Base-by-base conservation (phyloP, 2,329 filamentous ascomycete species). In the Colletotrichum simmondsii region DNA sequence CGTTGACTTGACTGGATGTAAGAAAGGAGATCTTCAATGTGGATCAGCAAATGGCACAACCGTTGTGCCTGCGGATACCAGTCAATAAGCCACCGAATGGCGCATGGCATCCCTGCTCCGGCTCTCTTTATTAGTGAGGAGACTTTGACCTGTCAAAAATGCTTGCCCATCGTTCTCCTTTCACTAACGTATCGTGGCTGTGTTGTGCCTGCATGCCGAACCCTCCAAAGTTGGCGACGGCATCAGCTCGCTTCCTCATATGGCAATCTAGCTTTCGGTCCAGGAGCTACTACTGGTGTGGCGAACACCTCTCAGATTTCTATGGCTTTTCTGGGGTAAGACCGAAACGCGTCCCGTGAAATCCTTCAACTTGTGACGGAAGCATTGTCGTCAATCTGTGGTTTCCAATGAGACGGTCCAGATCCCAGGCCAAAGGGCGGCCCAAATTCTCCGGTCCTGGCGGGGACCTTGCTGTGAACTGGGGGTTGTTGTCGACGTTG, bases 101-200 rank as follows among this genome's bases (percentile, higher is more conserved):
- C 54, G 54, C 70, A 72, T 70, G 65, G 30, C 46, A 72, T 72
- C 70, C 70, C 66, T 70, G 65, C 56, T 61, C 24, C 59, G 46
- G 42, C 46, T 59, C 30, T 24, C 46, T 70, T 12, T 19, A 49
- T 12, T 19, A 37, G 64, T 53, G 30, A 59, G 53, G 49, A 53
- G 52, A 58, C 59, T 56, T 60, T 32, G 22, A 26, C 35, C 58
- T 64, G 53, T 70, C 42, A 14, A 4, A 63, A 26, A 57, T 35
- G 60, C 65, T 49, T 59, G 24, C 53, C 59, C 30, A n/a, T n/a
- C 35, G 46, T 56, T 65, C 46, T 65, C 56, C 37, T 68, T 42
- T 28, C 30, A 42, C 12, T 49, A 16, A 68, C 14, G 28, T 19
- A 8, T 8, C 24, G 58, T 37, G 65, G 65, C 65, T 68, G 32